Conservation (phyloP, 495 filamentous ascomycete species). For the Penicillium flavigenum region DNA sequence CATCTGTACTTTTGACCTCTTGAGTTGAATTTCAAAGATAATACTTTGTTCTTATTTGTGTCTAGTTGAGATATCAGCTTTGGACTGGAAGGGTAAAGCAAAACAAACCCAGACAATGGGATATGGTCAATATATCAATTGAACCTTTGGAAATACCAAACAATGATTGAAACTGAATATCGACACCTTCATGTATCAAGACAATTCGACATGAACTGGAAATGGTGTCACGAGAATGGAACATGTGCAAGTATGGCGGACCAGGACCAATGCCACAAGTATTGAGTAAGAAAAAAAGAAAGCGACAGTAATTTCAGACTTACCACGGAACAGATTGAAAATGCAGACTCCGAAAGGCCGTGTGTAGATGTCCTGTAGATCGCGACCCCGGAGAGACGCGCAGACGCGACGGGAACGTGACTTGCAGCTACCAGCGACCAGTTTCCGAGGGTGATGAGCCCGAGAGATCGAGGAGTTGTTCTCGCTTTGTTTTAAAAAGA, state of each 20-base stretch:
- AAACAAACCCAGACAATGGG: not conserved
- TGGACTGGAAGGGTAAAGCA: not conserved
- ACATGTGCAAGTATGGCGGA: not conserved
- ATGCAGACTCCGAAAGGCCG: not conserved
- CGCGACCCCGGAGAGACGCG: slow-evolving; percentile 28
- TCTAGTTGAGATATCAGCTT: slow-evolving; percentile 7
- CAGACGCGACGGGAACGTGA: slow-evolving; percentile 35
- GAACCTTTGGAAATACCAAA: not conserved
- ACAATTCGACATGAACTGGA: not conserved
- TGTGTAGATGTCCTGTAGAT: slow-evolving; percentile 18
- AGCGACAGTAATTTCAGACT: not conserved
- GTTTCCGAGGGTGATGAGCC: slow-evolving; percentile 10
- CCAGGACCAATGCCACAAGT: not conserved
- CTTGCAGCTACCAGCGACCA: slow-evolving; percentile 4
- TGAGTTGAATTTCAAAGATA: not conserved
- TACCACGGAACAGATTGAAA: not conserved
- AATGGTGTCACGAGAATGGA: not conserved
- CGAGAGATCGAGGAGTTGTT: not conserved
- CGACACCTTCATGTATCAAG: not conserved
- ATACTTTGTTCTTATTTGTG: not conserved
- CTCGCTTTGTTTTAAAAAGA: slow-evolving; percentile 1
- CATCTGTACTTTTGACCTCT: slow-evolving; percentile 16
- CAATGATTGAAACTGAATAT: not conserved
- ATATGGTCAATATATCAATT: not conserved
- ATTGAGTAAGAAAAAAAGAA: not conserved